phyloP scores from a whole-genome alignment of 768 basidiomycete genomes.

The Serendipita sp. region DNA sequence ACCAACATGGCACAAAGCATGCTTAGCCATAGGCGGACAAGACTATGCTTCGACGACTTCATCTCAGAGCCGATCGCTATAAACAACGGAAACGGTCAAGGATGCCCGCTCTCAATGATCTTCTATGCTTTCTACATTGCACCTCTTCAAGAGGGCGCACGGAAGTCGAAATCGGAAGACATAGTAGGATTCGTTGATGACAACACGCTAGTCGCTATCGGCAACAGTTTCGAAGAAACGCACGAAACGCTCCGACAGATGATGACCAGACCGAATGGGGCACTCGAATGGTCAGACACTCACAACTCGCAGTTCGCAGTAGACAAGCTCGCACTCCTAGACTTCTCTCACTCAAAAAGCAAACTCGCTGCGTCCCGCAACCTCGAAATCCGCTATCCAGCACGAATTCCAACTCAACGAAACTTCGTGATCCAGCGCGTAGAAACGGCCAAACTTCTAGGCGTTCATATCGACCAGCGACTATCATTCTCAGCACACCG shows the following conservation, averaged over 20 bases:
- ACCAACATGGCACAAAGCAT: constrained; percentile 2
- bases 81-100: neutral
- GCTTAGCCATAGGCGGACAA: neutral
- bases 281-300: neutral
- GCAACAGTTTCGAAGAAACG: neutral
- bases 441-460: constrained; percentile 17
- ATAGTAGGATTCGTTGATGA: neutral
- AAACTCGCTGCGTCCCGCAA: neutral
- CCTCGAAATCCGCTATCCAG: neutral
- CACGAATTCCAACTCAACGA: too few species aligned
- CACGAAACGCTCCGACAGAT: neutral
- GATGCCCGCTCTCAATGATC: constrained; percentile 8
- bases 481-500: constrained; percentile 18
- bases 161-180: neutral
- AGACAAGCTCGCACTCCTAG: neutral
- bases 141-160: neutral
- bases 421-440: neutral
- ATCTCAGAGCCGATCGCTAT: neutral
- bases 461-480: constrained; percentile 19
- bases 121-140: constrained; percentile 7
- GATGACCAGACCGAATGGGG: neutral
- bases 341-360: neutral
- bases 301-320: neutral
- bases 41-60: constrained; percentile 6
- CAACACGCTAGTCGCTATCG: neutral